Base-by-base conservation (phyloP, 441 rosid genomes). In the Erysimum pusillum region DNA sequence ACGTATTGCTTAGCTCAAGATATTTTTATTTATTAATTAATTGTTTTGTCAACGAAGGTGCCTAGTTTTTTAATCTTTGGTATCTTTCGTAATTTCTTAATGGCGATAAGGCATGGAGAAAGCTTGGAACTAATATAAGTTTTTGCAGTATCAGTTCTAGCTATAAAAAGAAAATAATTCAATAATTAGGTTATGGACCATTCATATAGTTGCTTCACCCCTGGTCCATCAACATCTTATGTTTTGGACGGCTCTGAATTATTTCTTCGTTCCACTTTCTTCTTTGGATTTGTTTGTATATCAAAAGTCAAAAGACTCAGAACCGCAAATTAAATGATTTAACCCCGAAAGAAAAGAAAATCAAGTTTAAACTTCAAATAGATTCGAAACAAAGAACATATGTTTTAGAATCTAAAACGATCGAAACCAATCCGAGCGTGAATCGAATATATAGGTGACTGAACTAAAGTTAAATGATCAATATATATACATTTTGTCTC, bases 21-120 rank as follows among this genome's bases (percentile, higher is more conserved):
- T 52, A 41, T 53, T 20, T 53, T 44, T 53, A 36, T 54, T 64
- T 64, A 32, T 42, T 54, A 9, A 32, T 42, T 54, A 9, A 18
- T 9, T 28, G 11, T 53, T 39, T 73, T 25, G 66, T 56, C 64
- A 73, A 64, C 63, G 38, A 41, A 35, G 2, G 10, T 73, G 10
- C 32, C 36, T 53, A 32, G 25, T 17, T 49, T 49, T 49, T 18
- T 18, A 18, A 49, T 17, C 54, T 49, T 17, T 17, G 11, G 20
- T 49, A 7, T 18, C 8, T 63, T 39, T 69, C 39, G 15, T 15
- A 51, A 8, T 17, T 22, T 61, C 39, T 32, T 14, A 49, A 61
- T n/a, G 46, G 14, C 56, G 31, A 59, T 6, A 59, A 69, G 22
- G 14, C 36, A 60, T 46, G 12, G 32, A 25, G 28, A 35, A 48